phyloP scores from a whole-genome alignment of 495 filamentous ascomycete species.

The Trichoderma parareesei region DNA sequence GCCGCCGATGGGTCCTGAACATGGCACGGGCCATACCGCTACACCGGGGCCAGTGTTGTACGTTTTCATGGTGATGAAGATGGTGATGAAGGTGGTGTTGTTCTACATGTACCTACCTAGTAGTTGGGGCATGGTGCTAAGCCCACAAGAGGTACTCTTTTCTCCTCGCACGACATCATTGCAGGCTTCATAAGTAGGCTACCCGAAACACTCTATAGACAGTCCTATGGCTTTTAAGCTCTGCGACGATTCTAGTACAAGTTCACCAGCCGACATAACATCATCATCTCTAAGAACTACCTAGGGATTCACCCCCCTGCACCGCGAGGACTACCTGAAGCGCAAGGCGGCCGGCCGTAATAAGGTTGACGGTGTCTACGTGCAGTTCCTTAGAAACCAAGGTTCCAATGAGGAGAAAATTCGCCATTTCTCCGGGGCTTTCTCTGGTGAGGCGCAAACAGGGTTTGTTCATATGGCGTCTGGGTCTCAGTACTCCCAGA shows the following conservation, averaged over 20 bases:
- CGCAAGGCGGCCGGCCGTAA: slow-evolving; percentile 84
- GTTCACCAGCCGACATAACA: slow-evolving; percentile 99
- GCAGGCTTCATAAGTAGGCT: slow-evolving; percentile 14
- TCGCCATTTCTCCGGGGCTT: slow-evolving; percentile 85
- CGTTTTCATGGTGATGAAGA: too few relatives aligned
- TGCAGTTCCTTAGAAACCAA: slow-evolving; percentile 92
- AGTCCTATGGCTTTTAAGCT: slow-evolving; percentile 89
- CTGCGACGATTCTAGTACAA: slow-evolving; percentile 99
- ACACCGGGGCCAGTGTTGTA: too few relatives aligned
- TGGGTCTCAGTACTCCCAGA: background rate
- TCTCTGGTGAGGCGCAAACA: slow-evolving; percentile 36
- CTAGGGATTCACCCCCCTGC: slow-evolving; percentile 98
- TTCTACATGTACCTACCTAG: too few relatives aligned
- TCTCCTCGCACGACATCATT: too few relatives aligned
- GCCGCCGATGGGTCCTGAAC: too few relatives aligned
- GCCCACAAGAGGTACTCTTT: too few relatives aligned
- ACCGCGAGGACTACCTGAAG: slow-evolving; percentile 91
- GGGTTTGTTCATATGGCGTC: slow-evolving; percentile 1
- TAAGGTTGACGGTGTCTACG: slow-evolving; percentile 94
- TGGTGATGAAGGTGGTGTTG: too few relatives aligned
- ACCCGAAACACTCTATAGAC: slow-evolving; percentile 40
- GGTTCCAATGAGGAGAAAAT: slow-evolving; percentile 81
- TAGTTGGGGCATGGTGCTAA: too few relatives aligned
- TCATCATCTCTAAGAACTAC: slow-evolving; percentile 99
- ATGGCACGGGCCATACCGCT: too few relatives aligned